Base-by-base conservation (phyloP, 345 rosid species). In the Leavenworthia alabamica region DNA sequence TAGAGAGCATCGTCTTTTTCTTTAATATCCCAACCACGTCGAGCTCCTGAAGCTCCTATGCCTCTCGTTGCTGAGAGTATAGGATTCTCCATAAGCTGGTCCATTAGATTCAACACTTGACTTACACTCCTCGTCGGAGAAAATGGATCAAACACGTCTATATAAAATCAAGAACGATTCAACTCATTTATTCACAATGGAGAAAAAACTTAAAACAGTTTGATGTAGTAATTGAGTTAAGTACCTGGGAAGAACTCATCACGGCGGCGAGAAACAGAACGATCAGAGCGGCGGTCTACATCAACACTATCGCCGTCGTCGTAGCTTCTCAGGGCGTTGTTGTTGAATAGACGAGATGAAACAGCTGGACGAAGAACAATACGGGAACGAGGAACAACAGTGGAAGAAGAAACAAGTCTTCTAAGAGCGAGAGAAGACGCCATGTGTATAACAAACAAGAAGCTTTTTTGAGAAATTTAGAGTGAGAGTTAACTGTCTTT, bases 91-190 rank as follows among this genome's bases (percentile, higher is more conserved):
- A 72, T 49, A 35, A 81, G 19, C 8, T 67, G 82, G 65, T 86
- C 95, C 90, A 84, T 70, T 37, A 82, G 58, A 68, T 86, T 86
- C 68, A 86, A 78, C 23, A 86, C 72, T 45, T 81, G 87, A 63
- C 83, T 78, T 24, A 89, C 54, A 60, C 83, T 85, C 64, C 90
- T 78, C 0, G 81, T 76, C 4, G 92, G 78, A 1, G 74, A 79
- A n/a, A 88, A 80, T 5, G 95, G 90, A 71, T 75, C 81, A 7
- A 76, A 82, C 19, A 66, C 79, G 35, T 80, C 87, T 83, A 50
- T 28, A n/a, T 7, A 27, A 6, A 23, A 42, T 3, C 20, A 60
- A 6, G 3, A 37, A 53, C 17, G 20, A 41, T 17, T 37, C 22
- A 62, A 26, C 28, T 10, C 15, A 16, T 52, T 52, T 3, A 0